Evolutionary conservation across 257 asterid genomes (phyloP).

Genomic region (Buddleja alternifolia): DNA sequence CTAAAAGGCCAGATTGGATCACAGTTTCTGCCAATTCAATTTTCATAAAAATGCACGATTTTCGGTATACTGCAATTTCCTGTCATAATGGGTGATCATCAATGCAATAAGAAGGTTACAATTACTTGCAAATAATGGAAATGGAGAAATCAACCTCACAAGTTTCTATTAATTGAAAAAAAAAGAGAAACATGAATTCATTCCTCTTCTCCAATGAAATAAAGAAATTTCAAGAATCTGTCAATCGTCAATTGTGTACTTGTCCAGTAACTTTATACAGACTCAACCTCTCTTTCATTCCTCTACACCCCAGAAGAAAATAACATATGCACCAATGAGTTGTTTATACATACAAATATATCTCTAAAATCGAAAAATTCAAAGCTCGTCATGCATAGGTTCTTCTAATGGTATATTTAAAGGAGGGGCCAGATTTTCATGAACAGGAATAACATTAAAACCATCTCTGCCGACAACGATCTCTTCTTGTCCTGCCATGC

Average conservation of each 20-base stretch:
- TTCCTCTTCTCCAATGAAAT: neutral
- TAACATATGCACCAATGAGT: no score
- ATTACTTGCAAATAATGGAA: no score
- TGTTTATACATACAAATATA: neutral
- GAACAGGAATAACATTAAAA: slow-evolving; percentile 48
- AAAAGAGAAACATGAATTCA: neutral
- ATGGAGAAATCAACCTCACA: slow-evolving; percentile 3
- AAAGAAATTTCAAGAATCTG: neutral
- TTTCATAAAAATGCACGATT: no score
- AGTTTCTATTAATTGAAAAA: neutral
- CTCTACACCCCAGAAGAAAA: neutral
- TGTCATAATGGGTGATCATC: no score
- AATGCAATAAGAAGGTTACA: no score
- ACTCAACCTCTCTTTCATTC: no score
- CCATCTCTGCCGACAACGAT: slow-evolving; percentile 43
- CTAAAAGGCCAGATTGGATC: no score
- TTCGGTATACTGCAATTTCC: no score
- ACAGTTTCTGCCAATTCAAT: no score
- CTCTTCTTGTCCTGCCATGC: slow-evolving; percentile 61
- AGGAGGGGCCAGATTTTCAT: slow-evolving; percentile 42
- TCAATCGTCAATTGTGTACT: neutral
- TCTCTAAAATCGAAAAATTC: slow-evolving; percentile 26
- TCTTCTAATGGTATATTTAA: slow-evolving; percentile 57
- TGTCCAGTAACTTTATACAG: no score
- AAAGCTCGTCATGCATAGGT: slow-evolving; percentile 83